Conservation (phyloP, 2,329 filamentous ascomycete species). For the Sclerotiophoma versabilis region DNA sequence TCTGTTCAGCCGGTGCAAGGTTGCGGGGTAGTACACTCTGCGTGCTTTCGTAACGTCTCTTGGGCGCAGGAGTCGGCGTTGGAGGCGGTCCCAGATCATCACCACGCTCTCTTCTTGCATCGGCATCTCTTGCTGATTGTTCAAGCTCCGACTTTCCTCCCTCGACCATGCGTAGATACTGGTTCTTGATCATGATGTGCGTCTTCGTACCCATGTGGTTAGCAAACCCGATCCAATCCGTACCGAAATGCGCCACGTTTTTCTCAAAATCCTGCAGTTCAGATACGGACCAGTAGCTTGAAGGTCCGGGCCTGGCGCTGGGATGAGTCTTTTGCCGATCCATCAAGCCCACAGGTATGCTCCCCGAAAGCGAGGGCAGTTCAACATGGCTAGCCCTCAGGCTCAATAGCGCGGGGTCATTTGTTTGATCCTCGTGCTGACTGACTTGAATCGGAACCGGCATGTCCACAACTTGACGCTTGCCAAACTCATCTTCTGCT, state of each 20-base stretch:
- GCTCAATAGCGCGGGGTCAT: slow-evolving; percentile 25
- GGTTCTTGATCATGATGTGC: slow-evolving; percentile 75
- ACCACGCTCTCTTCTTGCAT: slow-evolving; percentile 51
- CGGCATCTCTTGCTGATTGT: slow-evolving; percentile 51
- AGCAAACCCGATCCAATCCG: slow-evolving; percentile 78
- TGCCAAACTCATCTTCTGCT: slow-evolving; percentile 43
- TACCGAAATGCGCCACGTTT: slow-evolving; percentile 76
- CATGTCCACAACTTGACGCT: slow-evolving; percentile 38
- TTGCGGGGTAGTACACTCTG: slow-evolving; percentile 49
- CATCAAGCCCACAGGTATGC: slow-evolving; percentile 38
- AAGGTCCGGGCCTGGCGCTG: slow-evolving; percentile 65
- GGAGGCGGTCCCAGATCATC: slow-evolving; percentile 58
- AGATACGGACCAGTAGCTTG: slow-evolving; percentile 87
- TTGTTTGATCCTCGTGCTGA: slow-evolving; percentile 38
- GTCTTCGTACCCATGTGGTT: slow-evolving; percentile 84
- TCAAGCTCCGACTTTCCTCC: slow-evolving; percentile 53
- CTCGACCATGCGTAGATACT: slow-evolving; percentile 57
- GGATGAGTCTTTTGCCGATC: slow-evolving; percentile 44
- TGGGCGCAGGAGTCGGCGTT: slow-evolving; percentile 56
- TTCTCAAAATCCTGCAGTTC: slow-evolving; percentile 79
- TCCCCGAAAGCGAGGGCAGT: slow-evolving; percentile 7
- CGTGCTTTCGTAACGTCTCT: slow-evolving; percentile 57
- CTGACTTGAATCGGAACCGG: slow-evolving; percentile 34
- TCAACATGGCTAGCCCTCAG: slow-evolving; percentile 17
- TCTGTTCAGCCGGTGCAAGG: slow-evolving; percentile 54